Base-by-base conservation (phyloP, 306 rosid species). In the Senna tora region DNA sequence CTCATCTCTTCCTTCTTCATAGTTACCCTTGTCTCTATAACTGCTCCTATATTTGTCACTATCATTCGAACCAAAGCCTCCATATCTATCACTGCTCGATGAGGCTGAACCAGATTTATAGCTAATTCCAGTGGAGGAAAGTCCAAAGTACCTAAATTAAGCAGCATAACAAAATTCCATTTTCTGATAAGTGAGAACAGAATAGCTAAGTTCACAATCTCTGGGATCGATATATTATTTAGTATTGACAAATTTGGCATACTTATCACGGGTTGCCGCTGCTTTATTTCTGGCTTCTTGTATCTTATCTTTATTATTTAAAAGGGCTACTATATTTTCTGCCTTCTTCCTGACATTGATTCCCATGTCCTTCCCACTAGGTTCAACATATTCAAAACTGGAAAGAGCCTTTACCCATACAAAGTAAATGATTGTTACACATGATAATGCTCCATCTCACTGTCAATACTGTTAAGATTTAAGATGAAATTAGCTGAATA, bases 311-410 rank as follows among this genome's bases (percentile, higher is more conserved):
- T 81, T 93, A 75, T 89, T 73, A 82, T 90, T 90, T 86, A 93
- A 72, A 75, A 93, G 96, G 75, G 86, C 81, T 14, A 68, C 86
- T 41, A 93, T 90, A 67, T 6, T 87, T 80, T 93, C 98, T 21
- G 89, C 84, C 86, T 93, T 93, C 87, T 90, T 93, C 79, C 98
- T 86, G 74, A 93, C 98, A 86, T 93, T 93, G 76, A 93, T 83
- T 51, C 98, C 98, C 77, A 77, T 36, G 80, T 93, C 98, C 89
- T 93, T 93, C 81, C 98, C 98, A 82, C 51, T 93, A 33, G 93
- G 98, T 81, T 90, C 98, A 78, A 87, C 98, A 87, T 90, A 90
- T 80, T 93, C 98, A 75, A 93, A 93, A 77, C 89, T 89, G 73
- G 98, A 65, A 57, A 93, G 93, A 32, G 98, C 87, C 98, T 93